Base-by-base conservation (phyloP, 305 asterid species). In the Fraxinus velutina region DNA sequence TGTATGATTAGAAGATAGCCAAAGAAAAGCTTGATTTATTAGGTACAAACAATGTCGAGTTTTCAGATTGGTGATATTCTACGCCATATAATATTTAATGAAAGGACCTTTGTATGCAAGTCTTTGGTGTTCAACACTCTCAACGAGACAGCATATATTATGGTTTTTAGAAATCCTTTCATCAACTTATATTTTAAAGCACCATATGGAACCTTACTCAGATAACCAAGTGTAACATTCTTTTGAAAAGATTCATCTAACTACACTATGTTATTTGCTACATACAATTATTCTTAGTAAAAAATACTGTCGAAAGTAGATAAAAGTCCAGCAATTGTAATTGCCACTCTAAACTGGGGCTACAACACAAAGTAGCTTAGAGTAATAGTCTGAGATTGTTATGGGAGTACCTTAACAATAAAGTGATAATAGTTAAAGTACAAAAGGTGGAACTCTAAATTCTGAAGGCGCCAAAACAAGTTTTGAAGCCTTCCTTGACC, bases 181-280 rank as follows among this genome's bases (percentile, higher is more conserved):
- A 78, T 80, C 77, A 70, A 86, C 81, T 17, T 10, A 36, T 36
- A 37, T 44, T 68, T 78, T 37, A 42, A 83, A 78, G 37, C 34
- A 0, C 78, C 13, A 19, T n/a, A 3, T 21, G n/a, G 1, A 24
- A 55, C 39, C 32, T 12, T 3, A 52, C 66, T 47, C 3, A 80
- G 85, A 8, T 24, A 36, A 79, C 36, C 17, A 15, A 44, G 75
- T 13, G 27, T 37, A 0, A 57, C 0, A 21, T 57, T 60, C 29
- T 60, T 0, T 17, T n/a, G 70, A 60, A 60, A 19, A 60, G 30
- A 60, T 19, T 60, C 70, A 60, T 47, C 70, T 19, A 24, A 60
- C 70, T 60, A 2, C 70, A 60, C 30, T 60, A 21, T 0, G 9
- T 17, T 60, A 22, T 21, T 60, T 27, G 10, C 12, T 0, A 0